Evolutionary conservation across 352 stramenopile genomes (phyloP).

Genomic region (Phytophthora nicotianae): DNA sequence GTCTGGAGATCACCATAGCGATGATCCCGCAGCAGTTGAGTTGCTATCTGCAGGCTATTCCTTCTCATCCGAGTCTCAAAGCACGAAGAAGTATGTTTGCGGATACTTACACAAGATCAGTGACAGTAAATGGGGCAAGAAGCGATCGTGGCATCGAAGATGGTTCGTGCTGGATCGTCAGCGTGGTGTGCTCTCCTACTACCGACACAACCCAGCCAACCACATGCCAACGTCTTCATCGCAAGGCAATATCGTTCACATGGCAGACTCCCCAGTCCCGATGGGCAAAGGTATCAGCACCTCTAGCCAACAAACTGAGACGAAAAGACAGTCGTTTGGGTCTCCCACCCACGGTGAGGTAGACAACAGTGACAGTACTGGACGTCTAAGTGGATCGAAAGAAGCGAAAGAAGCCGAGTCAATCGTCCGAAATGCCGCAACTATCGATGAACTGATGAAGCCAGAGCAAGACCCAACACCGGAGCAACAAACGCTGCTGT

Average conservation of each 20-base stretch:
- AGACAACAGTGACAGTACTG: constrained; percentile 7
- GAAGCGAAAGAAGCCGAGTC: constrained; percentile 34
- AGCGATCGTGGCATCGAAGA: constrained; percentile 82
- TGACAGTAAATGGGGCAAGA: constrained; percentile 83
- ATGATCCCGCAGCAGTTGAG: constrained; percentile 38
- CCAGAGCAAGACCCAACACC: constrained; percentile 24
- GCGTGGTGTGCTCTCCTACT: constrained; percentile 79
- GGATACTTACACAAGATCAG: constrained; percentile 88
- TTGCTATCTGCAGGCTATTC: constrained; percentile 54
- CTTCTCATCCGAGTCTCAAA: constrained; percentile 81
- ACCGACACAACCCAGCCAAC: constrained; percentile 80
- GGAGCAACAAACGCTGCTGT: constrained; percentile 59
- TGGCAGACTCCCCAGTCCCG: constrained; percentile 50
- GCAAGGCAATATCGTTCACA: constrained; percentile 76
- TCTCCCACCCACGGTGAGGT: constrained; percentile 12
- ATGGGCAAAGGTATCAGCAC: constrained; percentile 12
- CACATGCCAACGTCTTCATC: constrained; percentile 55
- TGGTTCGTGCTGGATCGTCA: constrained; percentile 88
- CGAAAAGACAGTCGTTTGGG: constrained; percentile 23
- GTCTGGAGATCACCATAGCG: constrained; percentile 18
- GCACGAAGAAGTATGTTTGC: constrained; percentile 82
- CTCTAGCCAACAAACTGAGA: constrained; percentile 14
- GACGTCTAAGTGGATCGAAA: constrained; percentile 5
- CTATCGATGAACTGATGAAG: constrained; percentile 19
- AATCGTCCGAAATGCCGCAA: constrained; percentile 15